Percentiles rank a stretch among this genome's conserved stretches.
These are phyloP conservation scores for Hypomontagnella monticulosa DNA, from an alignment of 495 filamentous ascomycete genomes.

Conservation along the genomic window DNA sequence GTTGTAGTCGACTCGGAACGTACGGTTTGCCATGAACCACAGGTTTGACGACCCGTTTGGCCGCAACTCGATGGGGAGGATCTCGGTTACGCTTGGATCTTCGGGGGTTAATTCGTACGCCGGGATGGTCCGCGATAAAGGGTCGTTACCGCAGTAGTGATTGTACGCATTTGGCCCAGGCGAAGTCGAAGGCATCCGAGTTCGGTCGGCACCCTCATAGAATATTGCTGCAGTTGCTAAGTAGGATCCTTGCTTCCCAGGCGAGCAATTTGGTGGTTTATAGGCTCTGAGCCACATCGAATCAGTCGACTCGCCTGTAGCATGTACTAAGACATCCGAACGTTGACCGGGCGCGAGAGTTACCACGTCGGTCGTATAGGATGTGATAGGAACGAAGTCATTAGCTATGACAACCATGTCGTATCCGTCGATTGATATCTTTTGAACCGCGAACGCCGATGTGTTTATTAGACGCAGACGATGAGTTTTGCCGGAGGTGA, in stretches of 20 bases:
- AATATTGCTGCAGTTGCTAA: constrained; percentile 57
- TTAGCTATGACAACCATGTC: constrained; percentile 60
- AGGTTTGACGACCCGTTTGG: constrained; percentile 61
- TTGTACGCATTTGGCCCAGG: constrained; percentile 51
- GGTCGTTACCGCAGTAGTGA: constrained; percentile 56
- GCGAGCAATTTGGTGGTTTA: constrained; percentile 45
- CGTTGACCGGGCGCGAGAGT: constrained; percentile 72
- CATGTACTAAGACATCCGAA: constrained; percentile 73
- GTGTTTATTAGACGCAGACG: constrained; percentile 63
- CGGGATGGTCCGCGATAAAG: constrained; percentile 58
- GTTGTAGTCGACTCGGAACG: constrained; percentile 68
- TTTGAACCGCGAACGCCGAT: constrained; percentile 51
- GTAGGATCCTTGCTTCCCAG: constrained; percentile 44
- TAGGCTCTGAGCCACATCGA: constrained; percentile 59
- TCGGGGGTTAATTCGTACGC: constrained; percentile 60
- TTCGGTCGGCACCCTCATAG: constrained; percentile 50
- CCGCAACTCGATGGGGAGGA: constrained; percentile 58
- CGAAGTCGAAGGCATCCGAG: constrained; percentile 42
- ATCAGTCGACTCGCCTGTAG: constrained; percentile 47
- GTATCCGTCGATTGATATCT: constrained; percentile 62
- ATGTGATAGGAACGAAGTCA: constrained; percentile 62
- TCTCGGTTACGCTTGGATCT: constrained; percentile 55
- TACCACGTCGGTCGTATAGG: constrained; percentile 58
- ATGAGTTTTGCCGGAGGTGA: constrained; percentile 57
- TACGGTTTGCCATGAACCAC: constrained; percentile 63